Percentiles rank a stretch among this genome's conserved stretches.
These are phyloP conservation scores for Vinca minor DNA, from an alignment of 257 asterid species.

Conservation along the genomic window DNA sequence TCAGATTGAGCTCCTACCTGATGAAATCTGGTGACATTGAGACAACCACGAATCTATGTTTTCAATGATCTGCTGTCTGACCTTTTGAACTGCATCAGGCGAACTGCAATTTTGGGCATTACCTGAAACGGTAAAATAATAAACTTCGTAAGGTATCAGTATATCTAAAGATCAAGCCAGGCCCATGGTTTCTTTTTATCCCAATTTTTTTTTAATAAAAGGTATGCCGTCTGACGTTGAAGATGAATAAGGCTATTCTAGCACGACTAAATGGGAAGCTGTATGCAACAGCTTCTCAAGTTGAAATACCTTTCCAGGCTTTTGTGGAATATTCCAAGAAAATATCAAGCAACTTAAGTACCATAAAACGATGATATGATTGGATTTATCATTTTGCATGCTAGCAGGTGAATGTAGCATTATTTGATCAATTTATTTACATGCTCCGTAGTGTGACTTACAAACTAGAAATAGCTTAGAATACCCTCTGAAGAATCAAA, in stretches of 20 bases:
- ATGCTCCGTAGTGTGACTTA: neutral
- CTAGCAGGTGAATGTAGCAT: neutral
- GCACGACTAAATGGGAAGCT: neutral
- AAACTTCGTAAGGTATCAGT: constrained; percentile 1
- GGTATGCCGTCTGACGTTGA: neutral
- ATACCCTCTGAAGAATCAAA: neutral
- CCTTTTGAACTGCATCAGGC: constrained; percentile 66
- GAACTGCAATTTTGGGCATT: constrained; percentile 65
- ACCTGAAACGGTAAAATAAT: constrained; percentile 38
- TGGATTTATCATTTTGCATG: too few relatives aligned
- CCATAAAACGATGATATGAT: neutral
- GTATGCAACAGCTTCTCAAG: neutral
- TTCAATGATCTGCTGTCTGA: constrained; percentile 52
- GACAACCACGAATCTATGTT: constrained; percentile 80
- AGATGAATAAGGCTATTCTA: neutral
- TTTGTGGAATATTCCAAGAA: neutral
- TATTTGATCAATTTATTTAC: neutral
- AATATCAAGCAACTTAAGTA: neutral
- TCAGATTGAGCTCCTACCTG: constrained; percentile 48
- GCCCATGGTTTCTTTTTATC: neutral
- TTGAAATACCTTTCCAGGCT: neutral
- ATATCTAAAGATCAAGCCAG: neutral
- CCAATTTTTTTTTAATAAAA: neutral
- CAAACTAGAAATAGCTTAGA: neutral
- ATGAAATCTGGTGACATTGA: constrained; percentile 52